Conservation (phyloP, 495 filamentous ascomycete species). For the Talaromyces wortmannii region DNA sequence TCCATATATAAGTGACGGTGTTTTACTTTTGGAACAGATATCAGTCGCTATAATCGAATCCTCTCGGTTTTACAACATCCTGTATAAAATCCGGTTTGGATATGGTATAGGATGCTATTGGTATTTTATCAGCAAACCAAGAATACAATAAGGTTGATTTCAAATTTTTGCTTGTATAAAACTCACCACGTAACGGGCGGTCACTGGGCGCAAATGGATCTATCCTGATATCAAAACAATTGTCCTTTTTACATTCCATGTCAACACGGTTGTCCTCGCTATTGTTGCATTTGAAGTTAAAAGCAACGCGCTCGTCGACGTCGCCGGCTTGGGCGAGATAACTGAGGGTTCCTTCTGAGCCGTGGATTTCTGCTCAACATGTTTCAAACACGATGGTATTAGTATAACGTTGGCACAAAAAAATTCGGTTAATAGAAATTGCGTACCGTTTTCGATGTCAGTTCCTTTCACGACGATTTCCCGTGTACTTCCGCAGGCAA, state of each 20-base stretch:
- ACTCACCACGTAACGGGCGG: not conserved
- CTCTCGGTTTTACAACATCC: not conserved
- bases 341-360: not conserved
- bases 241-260: not conserved
- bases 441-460: not conserved
- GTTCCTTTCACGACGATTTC: not conserved
- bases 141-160: too few species aligned
- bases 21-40: not conserved
- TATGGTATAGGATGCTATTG: not conserved
- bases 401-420: too few species aligned
- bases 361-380: not conserved
- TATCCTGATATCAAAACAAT: not conserved
- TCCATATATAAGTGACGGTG: not conserved
- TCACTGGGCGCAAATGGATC: not conserved
- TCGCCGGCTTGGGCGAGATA: not conserved
- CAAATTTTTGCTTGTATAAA: too few species aligned
- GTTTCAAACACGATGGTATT: too few species aligned
- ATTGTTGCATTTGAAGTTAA: not conserved
- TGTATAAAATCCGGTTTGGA: not conserved
- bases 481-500: not conserved
- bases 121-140: too few species aligned
- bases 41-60: not conserved
- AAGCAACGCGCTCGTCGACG: not conserved
- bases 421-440: too few species aligned
- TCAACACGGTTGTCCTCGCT: not conserved